phyloP scores from a whole-genome alignment of 2,329 filamentous ascomycete species.

The Fusarium bactridioides region DNA sequence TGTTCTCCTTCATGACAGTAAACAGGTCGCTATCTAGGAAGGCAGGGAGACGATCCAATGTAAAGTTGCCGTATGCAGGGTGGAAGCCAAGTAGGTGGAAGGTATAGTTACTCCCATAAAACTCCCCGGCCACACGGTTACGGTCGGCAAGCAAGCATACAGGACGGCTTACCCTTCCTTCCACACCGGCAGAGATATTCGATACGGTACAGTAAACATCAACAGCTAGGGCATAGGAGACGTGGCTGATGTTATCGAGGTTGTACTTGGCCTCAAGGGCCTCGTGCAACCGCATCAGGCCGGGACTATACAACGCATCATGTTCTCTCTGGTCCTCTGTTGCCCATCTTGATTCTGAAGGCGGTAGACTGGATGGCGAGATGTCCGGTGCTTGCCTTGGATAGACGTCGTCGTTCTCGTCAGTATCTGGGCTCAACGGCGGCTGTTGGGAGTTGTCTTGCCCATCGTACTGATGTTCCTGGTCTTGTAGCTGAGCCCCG shows the following conservation, averaged over 20 bases:
- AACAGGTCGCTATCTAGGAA: not conserved
- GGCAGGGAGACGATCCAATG: not conserved
- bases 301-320: not conserved
- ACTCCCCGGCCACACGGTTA: not conserved
- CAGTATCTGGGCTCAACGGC: not conserved
- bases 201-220: not conserved
- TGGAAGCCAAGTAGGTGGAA: not conserved
- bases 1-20: not conserved
- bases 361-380: not conserved
- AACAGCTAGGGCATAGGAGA: not conserved
- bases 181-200: fast-evolving
- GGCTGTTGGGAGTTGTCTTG: not conserved
- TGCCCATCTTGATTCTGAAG: no score
- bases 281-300: not conserved
- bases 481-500: not conserved
- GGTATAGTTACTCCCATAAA: not conserved
- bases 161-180: not conserved
- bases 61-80: not conserved
- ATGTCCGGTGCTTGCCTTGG: not conserved
- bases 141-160: not conserved
- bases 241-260: not conserved
- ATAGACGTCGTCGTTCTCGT: not conserved
- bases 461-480: not conserved
- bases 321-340: not conserved
- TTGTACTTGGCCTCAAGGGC: not conserved